Evolutionary conservation across 176 grass and related monocot genomes (phyloP).

Genomic region (Guadua angustifolia): DNA sequence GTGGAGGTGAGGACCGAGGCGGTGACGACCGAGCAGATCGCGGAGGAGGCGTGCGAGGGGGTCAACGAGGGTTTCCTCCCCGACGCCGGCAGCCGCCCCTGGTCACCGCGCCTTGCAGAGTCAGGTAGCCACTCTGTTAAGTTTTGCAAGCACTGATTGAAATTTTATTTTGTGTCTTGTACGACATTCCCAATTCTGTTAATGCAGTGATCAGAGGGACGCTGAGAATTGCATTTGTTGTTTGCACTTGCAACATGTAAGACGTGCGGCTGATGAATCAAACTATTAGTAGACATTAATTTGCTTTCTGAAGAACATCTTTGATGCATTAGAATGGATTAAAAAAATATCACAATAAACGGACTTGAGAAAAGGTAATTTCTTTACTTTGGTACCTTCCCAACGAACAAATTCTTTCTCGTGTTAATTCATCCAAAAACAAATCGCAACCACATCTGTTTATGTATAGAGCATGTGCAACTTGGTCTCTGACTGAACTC

Average conservation of each 20-base stretch:
- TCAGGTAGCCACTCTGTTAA: too few relatives aligned
- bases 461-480: background rate
- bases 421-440: background rate
- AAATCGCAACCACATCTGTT: background rate
- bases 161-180: background rate
- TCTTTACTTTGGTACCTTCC: background rate
- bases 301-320: too few relatives aligned
- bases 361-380: background rate
- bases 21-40: conserved; percentile 75
- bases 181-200: background rate
- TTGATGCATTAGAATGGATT: too few relatives aligned
- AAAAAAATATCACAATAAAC: too few relatives aligned
- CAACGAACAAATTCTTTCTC: background rate
- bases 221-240: too few relatives aligned
- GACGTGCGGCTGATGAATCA: too few relatives aligned
- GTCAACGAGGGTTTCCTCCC: conserved; percentile 82
- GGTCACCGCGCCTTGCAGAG: too few relatives aligned
- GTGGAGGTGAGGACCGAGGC: conserved; percentile 46
- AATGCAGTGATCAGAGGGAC: background rate
- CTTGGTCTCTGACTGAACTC: background rate
- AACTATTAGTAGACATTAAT: too few relatives aligned
- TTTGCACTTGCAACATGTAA: too few relatives aligned
- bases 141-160: background rate
- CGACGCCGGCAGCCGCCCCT: conserved; percentile 60
- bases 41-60: conserved; percentile 94